These are phyloP conservation scores for Chloranthus sessilifolius DNA, from an alignment of 164 flowering plant genomes.

Conservation along the genomic window DNA sequence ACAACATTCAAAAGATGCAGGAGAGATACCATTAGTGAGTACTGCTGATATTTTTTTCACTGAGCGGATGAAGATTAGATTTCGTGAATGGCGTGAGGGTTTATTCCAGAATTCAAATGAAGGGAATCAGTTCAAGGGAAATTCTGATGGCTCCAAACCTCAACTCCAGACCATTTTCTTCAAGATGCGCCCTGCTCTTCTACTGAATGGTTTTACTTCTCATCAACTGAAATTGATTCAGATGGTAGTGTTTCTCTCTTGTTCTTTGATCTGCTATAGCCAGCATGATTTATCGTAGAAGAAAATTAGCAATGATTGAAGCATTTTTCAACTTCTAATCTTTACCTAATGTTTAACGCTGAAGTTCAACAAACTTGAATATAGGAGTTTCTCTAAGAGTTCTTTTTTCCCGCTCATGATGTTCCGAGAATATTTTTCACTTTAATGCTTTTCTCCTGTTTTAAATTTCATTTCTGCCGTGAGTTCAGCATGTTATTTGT, in stretches of 20 bases:
- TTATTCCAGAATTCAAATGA: constrained; percentile 27
- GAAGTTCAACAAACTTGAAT: no score
- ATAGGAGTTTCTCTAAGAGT: no score
- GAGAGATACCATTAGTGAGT: constrained; percentile 35
- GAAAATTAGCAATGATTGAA: no score
- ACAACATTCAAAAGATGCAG: constrained; percentile 18
- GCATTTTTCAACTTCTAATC: no score
- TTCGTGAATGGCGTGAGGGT: constrained; percentile 63
- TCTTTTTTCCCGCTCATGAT: no score
- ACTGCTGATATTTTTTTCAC: constrained; percentile 68
- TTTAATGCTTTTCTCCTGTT: no score
- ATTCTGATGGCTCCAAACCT: constrained; percentile 26
- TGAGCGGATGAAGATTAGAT: constrained; percentile 63
- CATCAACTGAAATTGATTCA: constrained; percentile 72
- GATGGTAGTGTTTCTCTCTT: constrained; percentile 40
- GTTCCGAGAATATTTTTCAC: no score
- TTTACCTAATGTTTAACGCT: no score
- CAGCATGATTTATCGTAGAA: background rate
- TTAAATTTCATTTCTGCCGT: no score
- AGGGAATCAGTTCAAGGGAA: constrained; percentile 21
- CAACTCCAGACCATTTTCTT: constrained; percentile 58
- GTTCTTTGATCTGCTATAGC: background rate
- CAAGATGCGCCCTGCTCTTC: constrained; percentile 72
- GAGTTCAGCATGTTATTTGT: no score
- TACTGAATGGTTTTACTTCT: constrained; percentile 66